phyloP scores from a whole-genome alignment of 169 alveolate genomes.

The Eimeria maxima region DNA sequence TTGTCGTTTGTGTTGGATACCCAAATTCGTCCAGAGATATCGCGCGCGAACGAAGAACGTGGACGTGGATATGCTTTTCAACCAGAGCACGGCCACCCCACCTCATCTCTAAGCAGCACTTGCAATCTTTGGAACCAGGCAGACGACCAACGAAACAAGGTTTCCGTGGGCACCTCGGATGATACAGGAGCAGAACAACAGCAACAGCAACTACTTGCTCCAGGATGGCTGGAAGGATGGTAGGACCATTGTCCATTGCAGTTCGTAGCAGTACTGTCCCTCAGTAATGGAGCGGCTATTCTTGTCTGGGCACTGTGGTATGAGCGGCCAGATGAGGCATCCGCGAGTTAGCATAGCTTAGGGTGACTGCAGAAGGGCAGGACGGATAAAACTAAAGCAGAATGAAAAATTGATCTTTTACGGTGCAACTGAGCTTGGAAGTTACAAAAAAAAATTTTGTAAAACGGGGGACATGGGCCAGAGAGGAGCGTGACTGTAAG shows the following conservation, averaged over 20 bases:
- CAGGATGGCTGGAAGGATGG: constrained; percentile 79
- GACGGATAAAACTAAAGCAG: not conserved
- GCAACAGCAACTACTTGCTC: constrained; percentile 30
- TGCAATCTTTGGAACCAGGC: not conserved
- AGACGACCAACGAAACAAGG: not conserved
- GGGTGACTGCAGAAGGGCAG: not conserved
- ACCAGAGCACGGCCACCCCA: not conserved
- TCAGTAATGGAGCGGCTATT: not conserved
- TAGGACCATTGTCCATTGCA: not conserved
- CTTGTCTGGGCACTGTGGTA: not conserved
- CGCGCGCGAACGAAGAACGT: not conserved
- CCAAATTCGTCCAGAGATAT: not conserved
- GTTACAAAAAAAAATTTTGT: not conserved
- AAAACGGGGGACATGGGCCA: not conserved
- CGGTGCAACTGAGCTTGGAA: not conserved
- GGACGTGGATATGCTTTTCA: not conserved
- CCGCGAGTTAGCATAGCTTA: not conserved
- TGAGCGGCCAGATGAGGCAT: not conserved
- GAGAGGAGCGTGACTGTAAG: not conserved
- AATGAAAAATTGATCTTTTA: not conserved
- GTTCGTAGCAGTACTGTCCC: not conserved
- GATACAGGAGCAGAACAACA: not conserved
- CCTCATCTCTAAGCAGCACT: not conserved
- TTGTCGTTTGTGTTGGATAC: constrained; percentile 62
- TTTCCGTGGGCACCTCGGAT: not conserved